These are phyloP conservation scores for Ustilago shanxiensis DNA, from an alignment of 1,284 basidiomycete species.

Conservation along the genomic window DNA sequence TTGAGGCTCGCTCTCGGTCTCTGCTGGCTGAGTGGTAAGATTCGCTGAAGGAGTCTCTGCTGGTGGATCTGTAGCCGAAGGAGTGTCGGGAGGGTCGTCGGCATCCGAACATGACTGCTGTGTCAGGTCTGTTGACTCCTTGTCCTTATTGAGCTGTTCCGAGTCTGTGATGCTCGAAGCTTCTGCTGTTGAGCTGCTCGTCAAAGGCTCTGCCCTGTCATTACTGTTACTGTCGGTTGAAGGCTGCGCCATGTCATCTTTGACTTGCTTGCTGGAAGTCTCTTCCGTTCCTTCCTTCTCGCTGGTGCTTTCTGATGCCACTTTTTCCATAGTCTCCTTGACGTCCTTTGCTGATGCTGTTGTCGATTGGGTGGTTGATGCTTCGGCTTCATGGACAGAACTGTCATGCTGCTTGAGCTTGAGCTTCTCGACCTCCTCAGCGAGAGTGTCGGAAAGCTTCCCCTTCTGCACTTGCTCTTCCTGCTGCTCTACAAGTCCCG, in stretches of 20 bases:
- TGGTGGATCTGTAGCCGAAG: not conserved
- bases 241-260: not conserved
- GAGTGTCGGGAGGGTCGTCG: not conserved
- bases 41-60: not conserved
- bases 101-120: not conserved
- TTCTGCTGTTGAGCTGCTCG: constrained; percentile 11
- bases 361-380: not conserved
- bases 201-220: not conserved
- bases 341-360: not conserved
- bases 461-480: not conserved
- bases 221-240: not conserved
- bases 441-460: constrained; percentile 5
- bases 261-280: not conserved
- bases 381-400: not conserved
- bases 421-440: constrained; percentile 16
- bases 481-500: not conserved
- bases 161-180: not conserved
- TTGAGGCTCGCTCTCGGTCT: not conserved
- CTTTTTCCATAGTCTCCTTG: not conserved
- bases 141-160: not conserved
- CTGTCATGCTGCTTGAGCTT: not conserved
- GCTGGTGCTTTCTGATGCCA: not conserved
- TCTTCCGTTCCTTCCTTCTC: not conserved
- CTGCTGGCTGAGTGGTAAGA: not conserved
- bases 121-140: not conserved